Conservation (phyloP, 2,329 filamentous ascomycete genomes). For the Sclerotinia sclerotiorum region DNA sequence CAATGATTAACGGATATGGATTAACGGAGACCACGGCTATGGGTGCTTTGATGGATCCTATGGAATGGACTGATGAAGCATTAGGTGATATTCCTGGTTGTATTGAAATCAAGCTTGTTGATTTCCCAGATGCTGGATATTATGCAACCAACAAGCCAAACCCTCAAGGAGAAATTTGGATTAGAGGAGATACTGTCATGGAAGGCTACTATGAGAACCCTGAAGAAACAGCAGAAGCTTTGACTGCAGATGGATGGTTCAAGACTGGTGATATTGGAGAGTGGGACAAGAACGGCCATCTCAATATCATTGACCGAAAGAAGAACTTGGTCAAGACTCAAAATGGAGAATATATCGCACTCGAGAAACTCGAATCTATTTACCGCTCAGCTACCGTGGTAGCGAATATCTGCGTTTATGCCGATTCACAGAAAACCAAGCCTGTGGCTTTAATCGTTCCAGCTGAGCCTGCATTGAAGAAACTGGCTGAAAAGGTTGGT, state of each 20-base stretch:
- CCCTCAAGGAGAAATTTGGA: constrained; percentile 89
- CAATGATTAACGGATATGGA: constrained; percentile 93
- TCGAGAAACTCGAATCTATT: constrained; percentile 91
- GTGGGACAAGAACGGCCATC: constrained; percentile 75
- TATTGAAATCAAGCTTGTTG: constrained; percentile 88
- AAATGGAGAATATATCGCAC: constrained; percentile 93
- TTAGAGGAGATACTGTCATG: constrained; percentile 75
- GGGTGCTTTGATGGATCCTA: constrained; percentile 77
- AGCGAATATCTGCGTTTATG: constrained; percentile 84
- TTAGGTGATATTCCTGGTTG: constrained; percentile 76
- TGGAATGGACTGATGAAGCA: constrained; percentile 76
- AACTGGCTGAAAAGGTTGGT: constrained; percentile 59
- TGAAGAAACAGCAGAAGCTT: constrained; percentile 75
- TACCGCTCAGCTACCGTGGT: constrained; percentile 81
- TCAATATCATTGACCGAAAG: constrained; percentile 90
- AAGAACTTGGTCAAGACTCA: constrained; percentile 98
- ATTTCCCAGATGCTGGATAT: constrained; percentile 87
- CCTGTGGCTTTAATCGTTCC: constrained; percentile 79
- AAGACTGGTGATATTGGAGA: constrained; percentile 95
- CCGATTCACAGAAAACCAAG: constrained; percentile 70
- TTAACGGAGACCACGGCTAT: constrained; percentile 90
- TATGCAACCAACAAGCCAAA: constrained; percentile 63
- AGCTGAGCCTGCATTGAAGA: constrained; percentile 62
- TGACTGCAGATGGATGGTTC: constrained; percentile 91
- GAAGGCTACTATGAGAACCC: constrained; percentile 81